A percentile compares a stretch with the other conserved stretches of the same genome.
Conservation (phyloP, 1,284 basidiomycete species). For the Malassezia vespertilionis region DNA sequence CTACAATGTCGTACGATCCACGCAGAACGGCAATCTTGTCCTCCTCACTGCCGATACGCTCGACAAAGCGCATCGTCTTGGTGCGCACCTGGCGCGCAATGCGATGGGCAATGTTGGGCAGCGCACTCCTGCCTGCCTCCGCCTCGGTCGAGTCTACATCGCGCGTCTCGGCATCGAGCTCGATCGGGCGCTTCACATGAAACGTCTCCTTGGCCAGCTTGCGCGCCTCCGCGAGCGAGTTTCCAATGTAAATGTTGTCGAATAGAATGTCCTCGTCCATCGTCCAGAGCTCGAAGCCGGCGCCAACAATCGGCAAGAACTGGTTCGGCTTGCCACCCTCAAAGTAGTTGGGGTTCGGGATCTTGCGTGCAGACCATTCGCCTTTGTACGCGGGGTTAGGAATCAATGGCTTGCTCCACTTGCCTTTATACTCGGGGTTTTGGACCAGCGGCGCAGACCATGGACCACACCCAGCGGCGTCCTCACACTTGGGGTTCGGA, state of each 20-base stretch:
- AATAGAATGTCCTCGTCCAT: slow-evolving; percentile 46
- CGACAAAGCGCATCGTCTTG: slow-evolving; percentile 26
- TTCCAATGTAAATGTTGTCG: slow-evolving; percentile 46
- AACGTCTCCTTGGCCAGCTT: slow-evolving; percentile 38
- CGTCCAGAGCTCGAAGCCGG: slow-evolving; percentile 46
- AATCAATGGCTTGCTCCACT: slow-evolving; percentile 85
- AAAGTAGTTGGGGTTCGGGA: slow-evolving; percentile 73
- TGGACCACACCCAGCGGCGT: slow-evolving; percentile 82
- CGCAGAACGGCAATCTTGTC: slow-evolving; percentile 29
- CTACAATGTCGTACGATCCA: slow-evolving; percentile 35
- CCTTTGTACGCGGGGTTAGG: slow-evolving; percentile 49
- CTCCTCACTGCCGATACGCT: slow-evolving; percentile 20
- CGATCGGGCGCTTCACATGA: slow-evolving; percentile 36
- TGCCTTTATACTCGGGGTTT: slow-evolving; percentile 95
- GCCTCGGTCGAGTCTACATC: slow-evolving; percentile 15
- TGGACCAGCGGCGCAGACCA: slow-evolving; percentile 83
- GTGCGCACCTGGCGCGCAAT: slow-evolving; percentile 19
- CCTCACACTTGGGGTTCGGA: slow-evolving; percentile 63
- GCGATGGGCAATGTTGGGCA: slow-evolving; percentile 16
- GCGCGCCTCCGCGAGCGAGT: slow-evolving; percentile 36
- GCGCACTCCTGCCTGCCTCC: slow-evolving; percentile 17
- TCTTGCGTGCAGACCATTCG: slow-evolving; percentile 38
- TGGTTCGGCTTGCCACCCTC: slow-evolving; percentile 78
- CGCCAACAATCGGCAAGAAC: slow-evolving; percentile 51
- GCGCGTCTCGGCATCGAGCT: slow-evolving; percentile 32